phyloP scores from a whole-genome alignment of 805 yeast species.

The Candida ulmi region DNA sequence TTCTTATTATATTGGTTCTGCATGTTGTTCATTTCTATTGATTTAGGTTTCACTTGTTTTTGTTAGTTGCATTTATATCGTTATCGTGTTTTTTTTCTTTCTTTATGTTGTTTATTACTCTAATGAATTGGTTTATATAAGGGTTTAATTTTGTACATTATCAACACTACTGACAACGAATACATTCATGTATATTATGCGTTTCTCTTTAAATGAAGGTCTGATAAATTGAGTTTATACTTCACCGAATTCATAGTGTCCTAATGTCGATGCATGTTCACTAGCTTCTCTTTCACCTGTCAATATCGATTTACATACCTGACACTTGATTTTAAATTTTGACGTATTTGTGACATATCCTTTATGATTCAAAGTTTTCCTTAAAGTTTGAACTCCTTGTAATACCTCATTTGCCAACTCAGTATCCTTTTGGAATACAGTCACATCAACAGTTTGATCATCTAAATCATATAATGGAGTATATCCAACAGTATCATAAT shows the following conservation, averaged over 20 bases:
- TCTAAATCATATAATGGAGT: slow-evolving; percentile 20
- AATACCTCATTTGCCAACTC: slow-evolving; percentile 29
- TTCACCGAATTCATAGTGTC: slow-evolving; percentile 59
- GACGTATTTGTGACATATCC: slow-evolving; percentile 65
- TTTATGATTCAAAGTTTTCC: slow-evolving; percentile 37
- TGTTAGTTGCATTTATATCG: too few species aligned
- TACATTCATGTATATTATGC: too few species aligned
- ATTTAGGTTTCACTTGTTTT: too few species aligned
- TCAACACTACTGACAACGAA: too few species aligned
- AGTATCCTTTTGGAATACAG: slow-evolving; percentile 36
- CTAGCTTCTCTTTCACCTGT: slow-evolving; percentile 62
- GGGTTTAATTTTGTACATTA: too few species aligned
- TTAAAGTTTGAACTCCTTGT: slow-evolving; percentile 34
- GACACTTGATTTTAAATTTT: slow-evolving; percentile 51
- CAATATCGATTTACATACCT: slow-evolving; percentile 44
- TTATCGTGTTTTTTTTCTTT: too few species aligned
- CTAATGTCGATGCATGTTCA: slow-evolving; percentile 56
- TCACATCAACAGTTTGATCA: slow-evolving; percentile 28
- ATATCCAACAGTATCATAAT: slow-evolving; percentile 59
- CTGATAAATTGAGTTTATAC: slow-evolving; percentile 33
- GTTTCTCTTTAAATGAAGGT: too few species aligned
- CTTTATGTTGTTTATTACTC: too few species aligned
- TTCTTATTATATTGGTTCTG: background rate
- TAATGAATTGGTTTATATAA: too few species aligned
- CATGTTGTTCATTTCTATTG: background rate